Percentiles rank a stretch among this genome's conserved stretches.
Evolutionary conservation across 805 yeast genomes (phyloP).

Genomic region (Kuraishia ogatae): DNA sequence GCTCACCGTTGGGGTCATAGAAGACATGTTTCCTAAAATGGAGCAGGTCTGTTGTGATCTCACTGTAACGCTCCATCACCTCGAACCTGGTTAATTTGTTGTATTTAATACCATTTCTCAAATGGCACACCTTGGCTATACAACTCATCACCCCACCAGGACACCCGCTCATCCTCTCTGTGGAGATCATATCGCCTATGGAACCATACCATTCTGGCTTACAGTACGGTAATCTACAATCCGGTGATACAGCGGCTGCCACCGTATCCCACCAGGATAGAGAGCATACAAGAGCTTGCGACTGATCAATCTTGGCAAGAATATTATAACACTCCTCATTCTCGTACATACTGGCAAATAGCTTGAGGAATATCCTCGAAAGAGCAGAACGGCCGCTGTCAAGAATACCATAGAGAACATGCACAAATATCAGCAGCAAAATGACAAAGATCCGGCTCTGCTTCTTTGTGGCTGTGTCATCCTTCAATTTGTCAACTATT

Average conservation of each 20-base stretch:
- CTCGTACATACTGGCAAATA: conserved; percentile 28
- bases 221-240: conserved; percentile 31
- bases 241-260: conserved; percentile 31
- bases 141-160: conserved; percentile 30
- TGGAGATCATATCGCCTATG: conserved; percentile 17
- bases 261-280: conserved; percentile 35
- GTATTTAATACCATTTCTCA: conserved; percentile 12
- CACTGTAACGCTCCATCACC: conserved; percentile 12
- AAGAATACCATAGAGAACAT: conserved; percentile 28
- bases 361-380: conserved; percentile 26
- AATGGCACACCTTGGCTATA: conserved; percentile 24
- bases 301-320: conserved; percentile 22
- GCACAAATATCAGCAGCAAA: conserved; percentile 29
- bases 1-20: conserved; percentile 4
- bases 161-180: conserved; percentile 31
- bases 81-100: conserved; percentile 4
- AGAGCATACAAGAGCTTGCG: conserved; percentile 21
- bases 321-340: conserved; percentile 18
- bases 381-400: conserved; percentile 32
- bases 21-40: conserved; percentile 25
- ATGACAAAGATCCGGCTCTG: conserved; percentile 21
- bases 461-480: conserved; percentile 15
- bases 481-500: conserved; percentile 9
- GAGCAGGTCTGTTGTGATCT: conserved; percentile 18
- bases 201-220: conserved; percentile 28